These are phyloP conservation scores for Suillus luteus DNA, from an alignment of 768 basidiomycete species.

Conservation along the genomic window DNA sequence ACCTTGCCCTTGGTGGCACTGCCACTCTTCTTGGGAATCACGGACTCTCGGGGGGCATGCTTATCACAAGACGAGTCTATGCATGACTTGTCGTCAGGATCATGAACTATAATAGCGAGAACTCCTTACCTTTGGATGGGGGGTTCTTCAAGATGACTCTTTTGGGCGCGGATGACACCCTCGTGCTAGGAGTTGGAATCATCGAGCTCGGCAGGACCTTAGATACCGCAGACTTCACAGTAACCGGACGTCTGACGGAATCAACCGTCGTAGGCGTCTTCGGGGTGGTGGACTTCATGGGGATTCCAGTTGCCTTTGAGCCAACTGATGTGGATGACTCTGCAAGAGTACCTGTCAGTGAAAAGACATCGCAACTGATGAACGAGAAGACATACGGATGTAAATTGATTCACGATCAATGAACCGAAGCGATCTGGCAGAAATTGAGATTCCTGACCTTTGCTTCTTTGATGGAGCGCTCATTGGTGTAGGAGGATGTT, in stretches of 20 bases:
- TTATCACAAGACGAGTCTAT: background rate
- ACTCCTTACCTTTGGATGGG: constrained; percentile 1
- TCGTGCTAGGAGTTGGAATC: background rate
- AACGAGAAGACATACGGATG: background rate
- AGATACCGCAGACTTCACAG: background rate
- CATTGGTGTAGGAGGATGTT: background rate
- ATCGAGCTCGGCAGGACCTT: background rate
- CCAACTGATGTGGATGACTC: background rate
- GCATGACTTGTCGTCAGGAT: background rate
- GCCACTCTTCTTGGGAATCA: constrained; percentile 1
- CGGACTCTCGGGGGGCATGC: background rate
- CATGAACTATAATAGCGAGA: background rate
- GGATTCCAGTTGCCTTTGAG: background rate
- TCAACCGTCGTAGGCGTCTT: background rate
- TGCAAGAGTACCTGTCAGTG: background rate
- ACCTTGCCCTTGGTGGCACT: background rate
- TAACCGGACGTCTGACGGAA: background rate
- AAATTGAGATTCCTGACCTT: background rate
- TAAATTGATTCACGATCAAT: constrained; percentile 1
- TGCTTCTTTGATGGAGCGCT: background rate
- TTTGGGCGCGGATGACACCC: background rate
- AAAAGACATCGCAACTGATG: background rate
- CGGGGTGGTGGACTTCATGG: background rate
- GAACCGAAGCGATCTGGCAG: background rate
- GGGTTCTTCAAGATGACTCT: background rate